Evolutionary conservation across 1,284 basidiomycete species (phyloP), one percentile per base, ranked within the genome.

Genomic region (Marasmius oreades): DNA sequence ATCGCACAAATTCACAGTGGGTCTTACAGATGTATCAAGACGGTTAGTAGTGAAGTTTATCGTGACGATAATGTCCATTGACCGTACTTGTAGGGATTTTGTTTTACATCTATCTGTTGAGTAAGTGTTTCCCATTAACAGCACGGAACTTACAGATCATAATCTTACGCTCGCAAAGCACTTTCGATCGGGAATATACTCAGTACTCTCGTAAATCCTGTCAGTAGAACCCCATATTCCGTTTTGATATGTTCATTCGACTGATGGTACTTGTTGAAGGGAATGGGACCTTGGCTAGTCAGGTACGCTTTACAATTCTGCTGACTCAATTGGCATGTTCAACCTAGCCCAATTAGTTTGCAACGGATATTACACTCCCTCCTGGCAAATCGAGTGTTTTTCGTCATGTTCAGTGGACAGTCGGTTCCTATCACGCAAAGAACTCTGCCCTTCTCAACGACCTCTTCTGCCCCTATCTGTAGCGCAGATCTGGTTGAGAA

Each of bases 331-430:
- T n/a, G n/a, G n/a, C n/a, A n/a, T n/a, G n/a, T n/a, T n/a, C n/a
- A n/a, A n/a, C n/a, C n/a, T n/a, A n/a, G n/a, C n/a, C n/a, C n/a
- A n/a, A n/a, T n/a, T n/a, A 77, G 74, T 10, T 74, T 73, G 5
- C 76, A 77, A 58, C 71, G 75, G 37, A 73, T 76, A 16, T 56
- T 78, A 20, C 76, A 77, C 63, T 75, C 74, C 8, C 65, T 77
- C 22, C 65, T 77, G 44, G 73, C 73, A 63, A 73, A 69, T 36
- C 70, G 76, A 26, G 72, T 77, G 14, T 67, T 78, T 12, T 62
- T 77, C 44, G 67, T 73, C 37, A 74, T 78, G 44, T 64, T 73
- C 2, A 62, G 68, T 33, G 69, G 66, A 58, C 64, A 66, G 36
- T 57, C 28, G 10, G 5, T 31, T 4, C 4, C 28, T 31, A 4